These are phyloP conservation scores for Allium cepa DNA, from an alignment of 106 monocot genomes.

Conservation along the genomic window DNA sequence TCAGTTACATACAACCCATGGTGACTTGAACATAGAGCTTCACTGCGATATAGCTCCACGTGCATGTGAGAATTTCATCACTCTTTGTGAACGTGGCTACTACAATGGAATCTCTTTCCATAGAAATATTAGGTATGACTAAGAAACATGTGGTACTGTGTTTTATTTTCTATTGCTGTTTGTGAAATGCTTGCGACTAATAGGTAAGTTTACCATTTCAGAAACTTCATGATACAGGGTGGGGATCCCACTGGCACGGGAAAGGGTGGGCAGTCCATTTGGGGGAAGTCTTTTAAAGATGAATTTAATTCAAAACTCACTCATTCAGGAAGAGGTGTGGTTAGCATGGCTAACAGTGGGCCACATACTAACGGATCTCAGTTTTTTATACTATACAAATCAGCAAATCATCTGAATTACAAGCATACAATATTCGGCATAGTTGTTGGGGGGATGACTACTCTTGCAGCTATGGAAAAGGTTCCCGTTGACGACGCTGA, in stretches of 20 bases:
- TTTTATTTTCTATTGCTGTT: no score
- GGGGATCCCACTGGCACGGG: conserved; percentile 96
- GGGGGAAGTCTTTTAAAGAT: conserved; percentile 98
- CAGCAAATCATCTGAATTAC: conserved; percentile 83
- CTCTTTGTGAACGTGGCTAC: conserved; percentile 95
- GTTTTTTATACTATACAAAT: conserved; percentile 95
- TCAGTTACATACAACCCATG: conserved; percentile 95
- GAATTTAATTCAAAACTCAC: conserved; percentile 90
- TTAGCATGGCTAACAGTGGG: conserved; percentile 99
- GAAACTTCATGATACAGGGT: conserved; percentile 99
- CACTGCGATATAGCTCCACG: conserved; percentile 94
- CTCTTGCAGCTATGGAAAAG: conserved; percentile 95
- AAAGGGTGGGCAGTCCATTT: conserved; percentile 88
- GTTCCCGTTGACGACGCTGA: conserved; percentile 95
- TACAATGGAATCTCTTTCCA: conserved; percentile 88
- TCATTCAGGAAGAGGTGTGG: conserved; percentile 85
- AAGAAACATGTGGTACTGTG: background rate
- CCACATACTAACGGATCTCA: conserved; percentile 97
- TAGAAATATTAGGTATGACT: conserved; percentile 76
- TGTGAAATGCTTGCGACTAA: background rate
- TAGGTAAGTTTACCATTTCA: conserved; percentile 11
- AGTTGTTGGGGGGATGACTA: conserved; percentile 90
- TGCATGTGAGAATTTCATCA: conserved; percentile 93
- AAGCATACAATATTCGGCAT: conserved; percentile 96
- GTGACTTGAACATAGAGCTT: conserved; percentile 85